A percentile compares a stretch with the other conserved stretches of the same genome.
These are phyloP conservation scores for Arabidopsis lyrata DNA, from an alignment of 441 rosid genomes.

Conservation along the genomic window DNA sequence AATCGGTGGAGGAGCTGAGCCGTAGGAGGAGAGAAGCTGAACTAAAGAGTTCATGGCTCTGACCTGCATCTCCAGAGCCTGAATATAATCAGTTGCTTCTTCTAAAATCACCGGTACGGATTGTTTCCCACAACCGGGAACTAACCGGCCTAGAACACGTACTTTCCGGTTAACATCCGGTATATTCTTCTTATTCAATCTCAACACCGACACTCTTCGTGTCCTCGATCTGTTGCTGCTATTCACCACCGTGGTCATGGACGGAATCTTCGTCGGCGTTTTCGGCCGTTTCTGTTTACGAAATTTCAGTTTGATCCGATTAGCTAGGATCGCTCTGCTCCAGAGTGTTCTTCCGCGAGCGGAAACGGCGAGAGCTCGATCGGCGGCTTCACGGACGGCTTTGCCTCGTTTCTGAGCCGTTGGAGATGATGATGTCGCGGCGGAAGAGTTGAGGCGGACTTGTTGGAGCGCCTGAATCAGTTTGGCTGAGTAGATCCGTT, in stretches of 20 bases:
- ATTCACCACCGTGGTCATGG: constrained; percentile 24
- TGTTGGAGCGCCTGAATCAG: constrained; percentile 75
- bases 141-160: constrained; percentile 78
- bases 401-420: constrained; percentile 53
- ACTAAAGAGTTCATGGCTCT: constrained; percentile 78
- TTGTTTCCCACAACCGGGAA: constrained; percentile 94
- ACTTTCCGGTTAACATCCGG: constrained; percentile 83
- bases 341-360: constrained; percentile 85
- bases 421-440: constrained; percentile 39
- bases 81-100: constrained; percentile 93
- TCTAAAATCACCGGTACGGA: constrained; percentile 85
- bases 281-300: constrained; percentile 71
- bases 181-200: constrained; percentile 64
- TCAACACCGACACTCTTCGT: constrained; percentile 63
- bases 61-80: constrained; percentile 97
- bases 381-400: constrained; percentile 83
- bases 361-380: constrained; percentile 76
- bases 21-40: constrained; percentile 44
- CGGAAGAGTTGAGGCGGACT: constrained; percentile 53
- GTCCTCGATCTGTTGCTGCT: constrained; percentile 59
- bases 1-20: constrained; percentile 42
- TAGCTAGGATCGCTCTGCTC: constrained; percentile 90
- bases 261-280: constrained; percentile 22
- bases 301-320: constrained; percentile 79
- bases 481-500: constrained; percentile 77